Base-by-base conservation (phyloP, 2,329 filamentous ascomycete species). In the Pyrenochaeta sp. region DNA sequence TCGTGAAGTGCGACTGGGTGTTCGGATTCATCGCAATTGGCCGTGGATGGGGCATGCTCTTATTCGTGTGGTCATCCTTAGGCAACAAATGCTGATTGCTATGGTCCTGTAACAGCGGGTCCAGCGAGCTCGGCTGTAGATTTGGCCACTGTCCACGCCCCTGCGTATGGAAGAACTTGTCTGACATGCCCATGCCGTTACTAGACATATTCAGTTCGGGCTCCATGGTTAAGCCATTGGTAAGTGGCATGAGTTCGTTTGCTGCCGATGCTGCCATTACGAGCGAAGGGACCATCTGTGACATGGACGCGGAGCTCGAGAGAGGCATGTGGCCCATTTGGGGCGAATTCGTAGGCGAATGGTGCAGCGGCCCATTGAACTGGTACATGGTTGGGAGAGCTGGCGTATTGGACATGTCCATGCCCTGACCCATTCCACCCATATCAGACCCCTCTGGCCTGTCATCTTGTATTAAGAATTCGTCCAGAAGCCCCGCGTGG, bases 231-330 rank as follows among this genome's bases (percentile, higher is more conserved):
- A 77, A 52, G 1, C 68, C 65, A 39, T 71, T 72, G 6, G 72
- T 63, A 22, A 77, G 58, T 0, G 77, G 76, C 69, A 78, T 75
- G 22, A 79, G 69, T 34, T 79, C 76, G 55, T 78, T 77, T 5
- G 77, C 75, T 22, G 72, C 74, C 13, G 77, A 79, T 24, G 77
- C 76, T 47, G 77, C 73, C 74, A 79, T 77, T 49, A 78, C 74
- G 22, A 79, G 70, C 19, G 75, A 73, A 3, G 75, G 75, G 10
- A 75, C 72, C 69, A 76, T 74, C 19, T 73, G 73, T 36, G 72
- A 62, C 67, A 76, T 73, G 22, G 72, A 70, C 0, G 59, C 62
- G 9, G 72, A 61, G 39, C 59, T 71, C 15, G 72, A 55, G 13
- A 75, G 59, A 8, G 74, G 71, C 49, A 76, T 65, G 27, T 65